phyloP scores from a whole-genome alignment of 495 filamentous ascomycete genomes.

The Hypoxylon subgilvum region DNA sequence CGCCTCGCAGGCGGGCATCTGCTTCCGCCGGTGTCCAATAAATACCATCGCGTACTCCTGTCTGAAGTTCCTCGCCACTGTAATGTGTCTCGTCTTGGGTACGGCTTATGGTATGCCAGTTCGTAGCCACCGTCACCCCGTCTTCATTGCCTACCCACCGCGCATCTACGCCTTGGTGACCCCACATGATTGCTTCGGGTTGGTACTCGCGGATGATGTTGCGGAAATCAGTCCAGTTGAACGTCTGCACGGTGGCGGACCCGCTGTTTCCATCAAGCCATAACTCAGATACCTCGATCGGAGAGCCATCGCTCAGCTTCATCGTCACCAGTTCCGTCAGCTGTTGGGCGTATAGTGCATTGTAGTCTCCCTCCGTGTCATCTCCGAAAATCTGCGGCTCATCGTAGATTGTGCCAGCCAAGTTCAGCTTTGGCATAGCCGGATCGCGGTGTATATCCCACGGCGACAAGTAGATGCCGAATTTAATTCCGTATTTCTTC shows the following conservation, averaged over 20 bases:
- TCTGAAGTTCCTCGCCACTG: conserved; percentile 27
- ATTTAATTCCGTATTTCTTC: conserved; percentile 39
- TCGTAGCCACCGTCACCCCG: conserved; percentile 34
- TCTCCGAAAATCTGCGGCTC: conserved; percentile 49
- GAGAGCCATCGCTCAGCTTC: conserved; percentile 24
- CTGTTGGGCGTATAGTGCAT: conserved; percentile 35
- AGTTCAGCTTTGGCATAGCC: conserved; percentile 28
- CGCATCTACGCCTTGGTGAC: conserved; percentile 39
- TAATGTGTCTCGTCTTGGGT: conserved; percentile 37
- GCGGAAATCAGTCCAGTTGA: conserved; percentile 38
- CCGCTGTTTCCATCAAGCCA: conserved; percentile 42
- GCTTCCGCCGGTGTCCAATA: conserved; percentile 40
- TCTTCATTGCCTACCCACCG: conserved; percentile 42
- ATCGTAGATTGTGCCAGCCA: conserved; percentile 32
- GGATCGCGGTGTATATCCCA: conserved; percentile 42
- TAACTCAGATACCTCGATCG: conserved; percentile 30
- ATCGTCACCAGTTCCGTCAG: conserved; percentile 35
- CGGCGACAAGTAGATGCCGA: conserved; percentile 38
- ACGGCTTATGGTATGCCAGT: conserved; percentile 39
- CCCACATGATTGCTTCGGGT: conserved; percentile 41
- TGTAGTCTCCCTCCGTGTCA: conserved; percentile 51
- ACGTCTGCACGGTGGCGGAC: conserved; percentile 36
- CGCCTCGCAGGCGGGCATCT: conserved; percentile 36
- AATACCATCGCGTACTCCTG: conserved; percentile 32
- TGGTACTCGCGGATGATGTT: conserved; percentile 37